A percentile compares a stretch with the other conserved stretches of the same genome.
phyloP scores from a whole-genome alignment of 2,329 filamentous ascomycete genomes.

The Sporothrix curviconia region DNA sequence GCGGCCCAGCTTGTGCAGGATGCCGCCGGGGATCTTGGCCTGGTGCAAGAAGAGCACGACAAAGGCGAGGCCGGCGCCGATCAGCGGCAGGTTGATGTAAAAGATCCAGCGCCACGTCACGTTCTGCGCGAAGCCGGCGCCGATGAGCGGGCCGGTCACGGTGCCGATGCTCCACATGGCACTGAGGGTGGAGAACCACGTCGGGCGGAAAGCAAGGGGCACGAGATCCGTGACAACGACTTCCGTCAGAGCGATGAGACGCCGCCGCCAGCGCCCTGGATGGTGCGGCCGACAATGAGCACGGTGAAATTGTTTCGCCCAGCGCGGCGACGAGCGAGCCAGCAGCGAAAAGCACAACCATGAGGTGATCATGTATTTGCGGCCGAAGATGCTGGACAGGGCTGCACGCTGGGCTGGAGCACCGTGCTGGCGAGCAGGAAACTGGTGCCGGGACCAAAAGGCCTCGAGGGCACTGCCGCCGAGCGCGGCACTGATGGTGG shows the following conservation, averaged over 20 bases:
- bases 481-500: constrained; percentile 42
- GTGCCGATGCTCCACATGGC: constrained; percentile 21
- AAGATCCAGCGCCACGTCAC: constrained; percentile 34
- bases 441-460: constrained; percentile 65
- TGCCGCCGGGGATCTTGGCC: constrained; percentile 29
- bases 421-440: constrained; percentile 60
- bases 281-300: constrained; percentile 29
- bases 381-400: constrained; percentile 20
- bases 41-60: constrained; percentile 30
- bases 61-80: constrained; percentile 22
- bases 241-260: constrained; percentile 29
- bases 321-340: constrained; percentile 28
- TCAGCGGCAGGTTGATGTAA: constrained; percentile 37
- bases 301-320: constrained; percentile 25
- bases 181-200: constrained; percentile 21
- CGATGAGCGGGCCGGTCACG: constrained; percentile 22
- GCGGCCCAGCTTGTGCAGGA: constrained; percentile 27
- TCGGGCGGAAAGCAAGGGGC: constrained; percentile 22
- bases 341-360: constrained; percentile 15
- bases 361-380: constrained; percentile 20
- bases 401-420: constrained; percentile 42
- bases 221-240: constrained; percentile 30
- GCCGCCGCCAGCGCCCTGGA: constrained; percentile 33
- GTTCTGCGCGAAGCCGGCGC: constrained; percentile 21
- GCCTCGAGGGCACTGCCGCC: constrained; percentile 51